These are phyloP conservation scores for Zea luxurians DNA, from an alignment of 176 grass and related monocot species.

Conservation along the genomic window DNA sequence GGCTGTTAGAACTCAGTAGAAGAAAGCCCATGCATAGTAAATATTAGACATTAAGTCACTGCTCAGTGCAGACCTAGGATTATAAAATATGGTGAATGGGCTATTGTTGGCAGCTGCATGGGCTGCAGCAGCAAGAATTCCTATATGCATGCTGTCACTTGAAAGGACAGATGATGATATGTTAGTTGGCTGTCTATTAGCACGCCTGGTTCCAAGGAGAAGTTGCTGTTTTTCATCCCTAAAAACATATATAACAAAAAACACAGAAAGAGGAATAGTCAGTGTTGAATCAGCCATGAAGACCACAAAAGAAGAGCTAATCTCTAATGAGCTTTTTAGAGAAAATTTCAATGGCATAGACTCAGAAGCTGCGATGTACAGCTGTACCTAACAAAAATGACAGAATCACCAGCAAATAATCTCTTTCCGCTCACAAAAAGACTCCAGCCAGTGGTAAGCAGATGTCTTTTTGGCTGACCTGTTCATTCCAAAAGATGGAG, in stretches of 20 bases:
- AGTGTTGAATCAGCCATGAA: constrained; percentile 7
- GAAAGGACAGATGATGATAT: constrained; percentile 88
- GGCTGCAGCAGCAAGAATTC: constrained; percentile 86
- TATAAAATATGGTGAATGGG: constrained; percentile 91
- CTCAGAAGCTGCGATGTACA: neutral
- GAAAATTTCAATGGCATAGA: constrained; percentile 11
- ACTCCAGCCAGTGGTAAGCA: constrained; percentile 81
- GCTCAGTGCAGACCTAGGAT: constrained; percentile 64
- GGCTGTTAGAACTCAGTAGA: neutral
- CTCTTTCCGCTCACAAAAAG: constrained; percentile 73
- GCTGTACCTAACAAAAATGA: constrained; percentile 64
- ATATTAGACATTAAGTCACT: constrained; percentile 1
- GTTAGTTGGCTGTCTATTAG: constrained; percentile 66
- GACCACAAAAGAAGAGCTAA: neutral
- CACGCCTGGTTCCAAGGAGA: constrained; percentile 75
- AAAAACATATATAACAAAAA: constrained; percentile 16
- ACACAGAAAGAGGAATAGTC: constrained; percentile 12
- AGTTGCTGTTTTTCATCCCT: constrained; percentile 82
- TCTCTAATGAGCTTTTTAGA: neutral
- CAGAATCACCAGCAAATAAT: constrained; percentile 68
- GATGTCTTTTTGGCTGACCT: constrained; percentile 73
- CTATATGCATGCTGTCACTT: constrained; percentile 96
- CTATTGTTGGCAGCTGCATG: constrained; percentile 80
- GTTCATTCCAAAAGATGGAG: constrained; percentile 4
- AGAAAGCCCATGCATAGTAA: constrained; percentile 2